phyloP scores from a whole-genome alignment of 2,329 filamentous ascomycete species.

The Trichoderma atrobrunneum region DNA sequence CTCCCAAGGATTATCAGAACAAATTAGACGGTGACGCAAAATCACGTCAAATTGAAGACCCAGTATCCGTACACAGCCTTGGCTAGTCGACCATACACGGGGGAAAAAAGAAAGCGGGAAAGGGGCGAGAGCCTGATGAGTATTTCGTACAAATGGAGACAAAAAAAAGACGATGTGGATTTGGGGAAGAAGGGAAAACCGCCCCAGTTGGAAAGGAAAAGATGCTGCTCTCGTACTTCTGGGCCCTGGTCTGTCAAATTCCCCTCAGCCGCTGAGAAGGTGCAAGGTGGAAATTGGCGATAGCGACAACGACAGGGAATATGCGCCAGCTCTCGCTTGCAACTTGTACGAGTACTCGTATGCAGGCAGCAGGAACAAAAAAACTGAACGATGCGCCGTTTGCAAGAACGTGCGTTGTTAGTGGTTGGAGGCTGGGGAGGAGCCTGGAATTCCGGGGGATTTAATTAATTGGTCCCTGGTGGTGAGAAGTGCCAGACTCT shows the following conservation, averaged over 20 bases:
- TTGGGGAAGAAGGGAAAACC: not conserved
- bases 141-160: conserved; percentile 16
- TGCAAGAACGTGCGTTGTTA: not conserved
- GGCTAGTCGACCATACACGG: conserved; percentile 2
- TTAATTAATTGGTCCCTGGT: conserved; percentile 9
- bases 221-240: not conserved
- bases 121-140: not conserved
- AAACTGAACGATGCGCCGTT: not conserved
- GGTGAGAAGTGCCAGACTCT: not conserved
- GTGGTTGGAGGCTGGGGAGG: not conserved
- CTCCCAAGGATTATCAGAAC: conserved; percentile 4
- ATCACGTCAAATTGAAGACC: conserved; percentile 13
- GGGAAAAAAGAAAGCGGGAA: not conserved
- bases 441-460: conserved; percentile 2
- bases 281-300: conserved; percentile 22
- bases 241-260: conserved; percentile 17
- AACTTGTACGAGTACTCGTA: not conserved
- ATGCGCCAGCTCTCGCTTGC: not conserved
- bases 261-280: conserved; percentile 18
- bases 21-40: conserved; percentile 6
- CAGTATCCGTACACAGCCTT: not conserved
- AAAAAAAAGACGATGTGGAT: conserved; percentile 12
- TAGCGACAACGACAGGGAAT: conserved; percentile 1
- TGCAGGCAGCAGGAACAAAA: not conserved
- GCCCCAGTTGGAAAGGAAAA: not conserved